These are phyloP conservation scores for Phytophthora pinifolia DNA, from an alignment of 352 stramenopile species.

Conservation along the genomic window DNA sequence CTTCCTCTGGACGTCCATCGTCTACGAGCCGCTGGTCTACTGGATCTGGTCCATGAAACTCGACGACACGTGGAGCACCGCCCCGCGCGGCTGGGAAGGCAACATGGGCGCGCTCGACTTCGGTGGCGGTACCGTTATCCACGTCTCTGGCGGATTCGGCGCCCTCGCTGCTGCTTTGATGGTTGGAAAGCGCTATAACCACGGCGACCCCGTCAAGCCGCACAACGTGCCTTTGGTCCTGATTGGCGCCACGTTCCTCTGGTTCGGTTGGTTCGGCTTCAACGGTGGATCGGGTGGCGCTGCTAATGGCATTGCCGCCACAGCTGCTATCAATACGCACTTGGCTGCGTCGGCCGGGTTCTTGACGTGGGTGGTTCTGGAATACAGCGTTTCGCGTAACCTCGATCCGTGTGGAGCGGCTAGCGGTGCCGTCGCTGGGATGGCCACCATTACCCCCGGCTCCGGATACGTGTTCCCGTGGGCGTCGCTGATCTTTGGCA, in stretches of 20 bases:
- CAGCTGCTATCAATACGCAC: conserved; percentile 72
- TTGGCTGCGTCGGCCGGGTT: conserved; percentile 56
- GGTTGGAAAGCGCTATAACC: conserved; percentile 70
- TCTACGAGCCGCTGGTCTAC: conserved; percentile 80
- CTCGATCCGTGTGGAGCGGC: conserved; percentile 61
- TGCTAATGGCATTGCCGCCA: conserved; percentile 57
- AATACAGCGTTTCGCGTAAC: conserved; percentile 48
- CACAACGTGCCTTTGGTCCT: conserved; percentile 85
- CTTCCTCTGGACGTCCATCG: conserved; percentile 70
- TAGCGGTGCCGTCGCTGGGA: conserved; percentile 59
- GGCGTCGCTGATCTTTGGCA: conserved; percentile 65
- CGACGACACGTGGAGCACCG: conserved; percentile 41
- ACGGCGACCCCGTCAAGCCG: conserved; percentile 63
- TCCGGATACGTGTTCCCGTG: conserved; percentile 67
- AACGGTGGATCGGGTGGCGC: conserved; percentile 64
- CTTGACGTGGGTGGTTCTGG: conserved; percentile 62
- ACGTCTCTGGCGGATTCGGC: conserved; percentile 73
- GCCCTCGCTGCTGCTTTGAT: conserved; percentile 64
- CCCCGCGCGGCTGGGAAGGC: conserved; percentile 48
- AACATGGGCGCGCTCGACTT: conserved; percentile 77
- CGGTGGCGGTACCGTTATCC: conserved; percentile 78
- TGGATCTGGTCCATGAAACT: conserved; percentile 80
- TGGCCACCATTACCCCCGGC: conserved; percentile 65
- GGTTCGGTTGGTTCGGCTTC: conserved; percentile 86
- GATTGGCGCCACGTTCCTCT: conserved; percentile 68